These are phyloP conservation scores for Cryptomeria japonica DNA, from an alignment of 75 land plant genomes.

Conservation along the genomic window DNA sequence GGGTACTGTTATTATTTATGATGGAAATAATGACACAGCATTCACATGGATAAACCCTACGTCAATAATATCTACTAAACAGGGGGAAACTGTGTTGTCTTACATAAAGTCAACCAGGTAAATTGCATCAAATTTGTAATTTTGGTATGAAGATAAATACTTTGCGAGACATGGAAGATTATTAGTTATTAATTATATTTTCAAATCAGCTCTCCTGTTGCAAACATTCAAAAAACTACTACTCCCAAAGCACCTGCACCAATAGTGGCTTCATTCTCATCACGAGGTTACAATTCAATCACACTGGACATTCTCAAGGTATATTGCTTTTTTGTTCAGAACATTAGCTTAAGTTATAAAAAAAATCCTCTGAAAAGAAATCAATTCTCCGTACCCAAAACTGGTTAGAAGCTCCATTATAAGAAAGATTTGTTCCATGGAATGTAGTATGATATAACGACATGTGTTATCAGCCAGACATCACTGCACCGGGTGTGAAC, in stretches of 20 bases:
- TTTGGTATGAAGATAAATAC: too few relatives aligned
- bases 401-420: too few relatives aligned
- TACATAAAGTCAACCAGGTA: conserved; percentile 26
- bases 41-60: not conserved
- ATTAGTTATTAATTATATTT: not conserved
- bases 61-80: not conserved
- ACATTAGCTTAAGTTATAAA: too few relatives aligned
- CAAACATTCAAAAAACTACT: too few relatives aligned
- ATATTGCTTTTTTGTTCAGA: too few relatives aligned
- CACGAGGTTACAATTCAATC: conserved; percentile 31
- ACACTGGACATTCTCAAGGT: conserved; percentile 3
- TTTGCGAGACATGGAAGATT: too few relatives aligned
- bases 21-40: not conserved
- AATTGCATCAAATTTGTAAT: too few relatives aligned
- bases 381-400: too few relatives aligned
- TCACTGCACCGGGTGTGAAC: conserved; percentile 33
- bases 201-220: too few relatives aligned
- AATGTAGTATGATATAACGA: not conserved
- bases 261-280: conserved; percentile 37
- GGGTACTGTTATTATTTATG: conserved; percentile 8
- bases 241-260: conserved; percentile 30
- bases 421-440: too few relatives aligned
- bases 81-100: not conserved
- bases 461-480: conserved; percentile 42
- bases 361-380: not conserved